These are phyloP conservation scores for Tolypocladium endophyticum DNA, from an alignment of 2,329 filamentous ascomycete species.

Conservation along the genomic window DNA sequence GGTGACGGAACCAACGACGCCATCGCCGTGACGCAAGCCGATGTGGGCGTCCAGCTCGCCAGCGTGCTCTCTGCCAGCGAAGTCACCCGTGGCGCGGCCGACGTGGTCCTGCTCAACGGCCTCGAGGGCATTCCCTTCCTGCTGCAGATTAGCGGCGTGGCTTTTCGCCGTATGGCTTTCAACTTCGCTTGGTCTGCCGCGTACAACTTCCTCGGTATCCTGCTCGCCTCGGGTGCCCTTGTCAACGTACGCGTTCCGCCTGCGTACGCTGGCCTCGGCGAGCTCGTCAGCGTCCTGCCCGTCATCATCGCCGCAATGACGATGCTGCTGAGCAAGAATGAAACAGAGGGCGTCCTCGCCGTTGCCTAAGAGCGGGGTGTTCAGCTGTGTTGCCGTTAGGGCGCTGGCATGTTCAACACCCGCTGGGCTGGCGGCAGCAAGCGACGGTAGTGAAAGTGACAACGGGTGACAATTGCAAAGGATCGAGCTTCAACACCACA, in stretches of 20 bases:
- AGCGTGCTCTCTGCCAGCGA: slow-evolving; percentile 33
- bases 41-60: slow-evolving; percentile 49
- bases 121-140: slow-evolving; percentile 40
- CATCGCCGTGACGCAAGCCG: slow-evolving; percentile 47
- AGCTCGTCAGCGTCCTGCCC: slow-evolving; percentile 54
- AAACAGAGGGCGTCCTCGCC: not conserved
- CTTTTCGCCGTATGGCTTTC: slow-evolving; percentile 35
- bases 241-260: slow-evolving; percentile 39
- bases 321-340: slow-evolving; percentile 14
- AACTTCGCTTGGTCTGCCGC: slow-evolving; percentile 53
- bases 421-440: not conserved
- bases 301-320: slow-evolving; percentile 34
- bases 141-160: slow-evolving; percentile 32
- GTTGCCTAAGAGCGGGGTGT: not conserved
- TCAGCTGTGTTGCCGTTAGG: not conserved
- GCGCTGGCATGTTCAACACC: slow-evolving; percentile 3
- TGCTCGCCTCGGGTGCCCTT: slow-evolving; percentile 49
- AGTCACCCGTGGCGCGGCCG: slow-evolving; percentile 42
- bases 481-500: not conserved
- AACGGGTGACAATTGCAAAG: not conserved
- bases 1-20: slow-evolving; percentile 59
- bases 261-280: slow-evolving; percentile 47
- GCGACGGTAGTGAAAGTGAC: not conserved
- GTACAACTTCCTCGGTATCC: slow-evolving; percentile 52
- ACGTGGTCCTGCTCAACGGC: slow-evolving; percentile 44